Evolutionary conservation across 495 filamentous ascomycete species (phyloP).

Genomic region (Hyaloscypha hepaticicola): DNA sequence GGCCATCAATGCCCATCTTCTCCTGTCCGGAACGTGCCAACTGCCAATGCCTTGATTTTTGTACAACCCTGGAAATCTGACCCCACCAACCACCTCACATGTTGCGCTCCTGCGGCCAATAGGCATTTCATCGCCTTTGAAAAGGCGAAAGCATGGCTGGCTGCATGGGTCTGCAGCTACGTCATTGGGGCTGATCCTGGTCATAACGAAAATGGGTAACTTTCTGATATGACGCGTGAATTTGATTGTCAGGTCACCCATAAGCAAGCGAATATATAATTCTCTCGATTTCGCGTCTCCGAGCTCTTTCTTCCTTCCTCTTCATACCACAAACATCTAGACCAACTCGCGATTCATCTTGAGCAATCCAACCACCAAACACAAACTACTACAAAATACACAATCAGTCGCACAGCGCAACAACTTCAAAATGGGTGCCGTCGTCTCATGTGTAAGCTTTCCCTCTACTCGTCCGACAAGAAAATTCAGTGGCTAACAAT

Average conservation of each 20-base stretch:
- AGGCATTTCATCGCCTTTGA: not conserved
- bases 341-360: conserved; percentile 14
- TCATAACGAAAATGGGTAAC: conserved; percentile 2
- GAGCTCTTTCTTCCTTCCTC: not conserved
- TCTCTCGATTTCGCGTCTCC: conserved; percentile 37
- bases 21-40: not conserved
- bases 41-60: not conserved
- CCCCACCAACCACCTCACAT: not conserved
- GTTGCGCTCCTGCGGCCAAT: not conserved
- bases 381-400: conserved; percentile 15
- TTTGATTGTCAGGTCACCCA: not conserved
- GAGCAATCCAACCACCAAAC: conserved; percentile 20
- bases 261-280: conserved; percentile 11
- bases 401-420: conserved; percentile 18
- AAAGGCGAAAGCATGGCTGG: not conserved
- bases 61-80: not conserved
- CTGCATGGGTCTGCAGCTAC: not conserved
- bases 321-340: conserved; percentile 8
- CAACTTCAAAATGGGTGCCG: conserved; percentile 79
- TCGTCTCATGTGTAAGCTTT: conserved; percentile 87
- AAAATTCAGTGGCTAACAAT: not conserved
- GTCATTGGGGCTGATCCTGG: conserved; percentile 16
- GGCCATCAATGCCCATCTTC: not conserved
- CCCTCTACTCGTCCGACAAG: conserved; percentile 18
- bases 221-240: conserved; percentile 1